phyloP scores from a whole-genome alignment of 345 rosid species.

The Xanthoceras sorbifolium region DNA sequence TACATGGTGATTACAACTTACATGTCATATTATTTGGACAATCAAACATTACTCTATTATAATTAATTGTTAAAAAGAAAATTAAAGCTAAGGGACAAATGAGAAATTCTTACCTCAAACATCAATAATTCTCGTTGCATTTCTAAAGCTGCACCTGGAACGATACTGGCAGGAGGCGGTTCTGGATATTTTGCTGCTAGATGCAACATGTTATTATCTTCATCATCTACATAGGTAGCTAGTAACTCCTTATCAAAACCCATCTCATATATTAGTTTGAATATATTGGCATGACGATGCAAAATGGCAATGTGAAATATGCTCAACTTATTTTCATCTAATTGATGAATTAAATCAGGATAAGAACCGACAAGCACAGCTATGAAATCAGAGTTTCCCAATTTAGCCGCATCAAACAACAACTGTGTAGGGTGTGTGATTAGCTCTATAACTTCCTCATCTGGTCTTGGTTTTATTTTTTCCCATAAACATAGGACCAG shows the following conservation, averaged over 20 bases:
- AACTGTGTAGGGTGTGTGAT: neutral
- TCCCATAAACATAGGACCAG: neutral
- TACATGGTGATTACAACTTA: too few species aligned
- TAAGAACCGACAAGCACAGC: slow-evolving; percentile 7
- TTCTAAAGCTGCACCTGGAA: slow-evolving; percentile 30
- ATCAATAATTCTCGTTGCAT: slow-evolving; percentile 20
- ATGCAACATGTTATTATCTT: slow-evolving; percentile 23
- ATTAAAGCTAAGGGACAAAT: neutral
- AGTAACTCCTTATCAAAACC: slow-evolving; percentile 23
- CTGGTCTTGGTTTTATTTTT: neutral
- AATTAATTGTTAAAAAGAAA: neutral
- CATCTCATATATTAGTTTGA: slow-evolving; percentile 21
- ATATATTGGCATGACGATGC: slow-evolving; percentile 24
- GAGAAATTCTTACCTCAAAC: slow-evolving; percentile 22
- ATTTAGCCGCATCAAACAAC: neutral
- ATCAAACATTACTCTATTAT: too few species aligned
- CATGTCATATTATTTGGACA: too few species aligned
- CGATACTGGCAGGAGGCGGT: neutral
- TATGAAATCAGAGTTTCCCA: slow-evolving; percentile 2
- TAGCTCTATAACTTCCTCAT: neutral
- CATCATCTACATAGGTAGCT: neutral
- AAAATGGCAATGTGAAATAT: slow-evolving; percentile 33
- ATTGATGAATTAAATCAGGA: slow-evolving; percentile 22
- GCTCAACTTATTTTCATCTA: neutral
- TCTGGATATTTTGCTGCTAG: slow-evolving; percentile 21